These are phyloP conservation scores for Parietaria judaica DNA, from an alignment of 306 rosid species.

Conservation along the genomic window DNA sequence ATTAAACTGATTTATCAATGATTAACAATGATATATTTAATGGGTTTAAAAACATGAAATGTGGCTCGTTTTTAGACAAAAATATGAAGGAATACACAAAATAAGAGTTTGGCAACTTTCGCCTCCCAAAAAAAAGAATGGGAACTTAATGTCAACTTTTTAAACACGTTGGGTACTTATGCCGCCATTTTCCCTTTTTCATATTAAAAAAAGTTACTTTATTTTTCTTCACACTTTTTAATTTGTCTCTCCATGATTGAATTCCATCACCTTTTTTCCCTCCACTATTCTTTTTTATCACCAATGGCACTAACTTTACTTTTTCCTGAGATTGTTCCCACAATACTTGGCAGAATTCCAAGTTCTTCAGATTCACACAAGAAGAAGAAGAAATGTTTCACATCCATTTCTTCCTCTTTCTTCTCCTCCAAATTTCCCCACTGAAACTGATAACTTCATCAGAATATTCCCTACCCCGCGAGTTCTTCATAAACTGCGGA, in stretches of 20 bases:
- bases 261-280: conserved; percentile 2
- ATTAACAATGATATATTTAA: too few species aligned
- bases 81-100: too few species aligned
- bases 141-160: too few species aligned
- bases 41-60: too few species aligned
- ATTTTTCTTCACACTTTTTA: not conserved
- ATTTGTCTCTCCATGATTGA: not conserved
- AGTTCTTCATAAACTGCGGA: conserved; percentile 10
- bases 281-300: not conserved
- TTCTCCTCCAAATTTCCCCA: conserved; percentile 3
- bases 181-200: too few species aligned
- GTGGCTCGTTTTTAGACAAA: too few species aligned
- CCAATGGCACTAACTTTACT: too few species aligned
- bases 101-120: too few species aligned
- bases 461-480: not conserved
- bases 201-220: too few species aligned
- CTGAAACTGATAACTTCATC: conserved; percentile 1
- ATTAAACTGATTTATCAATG: too few species aligned
- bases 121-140: too few species aligned
- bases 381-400: not conserved
- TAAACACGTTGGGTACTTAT: too few species aligned
- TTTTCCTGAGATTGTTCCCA: not conserved
- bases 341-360: not conserved
- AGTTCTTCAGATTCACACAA: not conserved
- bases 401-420: not conserved